These are phyloP conservation scores for Jamesozyma hellenica DNA, from an alignment of 805 yeast genomes.

Conservation along the genomic window DNA sequence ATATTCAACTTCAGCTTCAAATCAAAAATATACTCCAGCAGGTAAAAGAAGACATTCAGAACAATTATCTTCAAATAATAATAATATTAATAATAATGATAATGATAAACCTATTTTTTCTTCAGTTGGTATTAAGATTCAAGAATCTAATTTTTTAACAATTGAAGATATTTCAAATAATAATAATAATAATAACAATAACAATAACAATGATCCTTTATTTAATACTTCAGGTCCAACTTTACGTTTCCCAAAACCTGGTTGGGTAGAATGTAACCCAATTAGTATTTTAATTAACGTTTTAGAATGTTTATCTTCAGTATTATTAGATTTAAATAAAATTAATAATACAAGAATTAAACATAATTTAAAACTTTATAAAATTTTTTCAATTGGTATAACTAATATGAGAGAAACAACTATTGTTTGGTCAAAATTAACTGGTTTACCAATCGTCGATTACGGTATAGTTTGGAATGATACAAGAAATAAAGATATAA, in stretches of 20 bases:
- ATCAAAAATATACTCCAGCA: constrained; percentile 37
- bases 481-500: constrained; percentile 70
- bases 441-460: constrained; percentile 73
- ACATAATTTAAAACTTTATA: constrained; percentile 42
- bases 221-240: constrained; percentile 45
- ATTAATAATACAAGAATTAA: constrained; percentile 41
- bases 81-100: too few relatives aligned
- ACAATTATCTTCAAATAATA: background rate
- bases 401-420: constrained; percentile 97
- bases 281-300: constrained; percentile 64
- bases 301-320: constrained; percentile 64
- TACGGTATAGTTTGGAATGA: constrained; percentile 94
- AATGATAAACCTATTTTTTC: constrained; percentile 50
- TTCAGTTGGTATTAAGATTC: constrained; percentile 64
- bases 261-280: constrained; percentile 94
- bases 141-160: constrained; percentile 47
- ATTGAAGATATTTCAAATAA: constrained; percentile 45
- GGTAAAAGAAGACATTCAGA: constrained; percentile 36
- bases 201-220: background rate
- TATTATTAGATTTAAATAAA: constrained; percentile 46
- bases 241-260: constrained; percentile 67
- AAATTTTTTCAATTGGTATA: constrained; percentile 68
- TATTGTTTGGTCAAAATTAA: constrained; percentile 71
- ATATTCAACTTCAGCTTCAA: constrained; percentile 63
- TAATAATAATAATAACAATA: background rate